Percentiles rank a stretch among this genome's conserved stretches.
phyloP scores from a whole-genome alignment of 1,284 basidiomycete genomes.

The Athelia sp. region DNA sequence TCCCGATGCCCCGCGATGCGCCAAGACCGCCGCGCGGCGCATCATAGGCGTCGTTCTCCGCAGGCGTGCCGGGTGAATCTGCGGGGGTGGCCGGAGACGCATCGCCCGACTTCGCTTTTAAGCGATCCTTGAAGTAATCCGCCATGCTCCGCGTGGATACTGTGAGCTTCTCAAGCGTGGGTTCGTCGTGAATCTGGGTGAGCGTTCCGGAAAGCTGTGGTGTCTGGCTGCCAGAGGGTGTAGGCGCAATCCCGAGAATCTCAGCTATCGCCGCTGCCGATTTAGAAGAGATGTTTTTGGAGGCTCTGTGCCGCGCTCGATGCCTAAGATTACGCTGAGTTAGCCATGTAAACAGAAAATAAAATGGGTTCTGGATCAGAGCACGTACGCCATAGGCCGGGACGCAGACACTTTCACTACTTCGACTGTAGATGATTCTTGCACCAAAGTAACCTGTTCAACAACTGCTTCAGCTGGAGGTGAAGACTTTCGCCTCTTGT shows the following conservation, averaged over 20 bases:
- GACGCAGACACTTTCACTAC: conserved; percentile 10
- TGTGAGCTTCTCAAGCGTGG: conserved; percentile 42
- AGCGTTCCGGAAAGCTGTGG: conserved; percentile 28
- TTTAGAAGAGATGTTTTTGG: conserved; percentile 63
- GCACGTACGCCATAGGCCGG: conserved; percentile 33
- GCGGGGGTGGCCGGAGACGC: too few relatives aligned
- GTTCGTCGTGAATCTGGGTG: conserved; percentile 27
- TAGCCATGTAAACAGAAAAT: conserved; percentile 3
- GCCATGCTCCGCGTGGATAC: conserved; percentile 58
- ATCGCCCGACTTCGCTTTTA: conserved; percentile 32
- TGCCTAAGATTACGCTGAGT: conserved; percentile 39
- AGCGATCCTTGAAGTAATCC: conserved; percentile 69
- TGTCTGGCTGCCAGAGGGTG: conserved; percentile 26
- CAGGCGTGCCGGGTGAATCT: conserved; percentile 1
- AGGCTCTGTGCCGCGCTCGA: conserved; percentile 67
- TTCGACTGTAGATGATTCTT: conserved; percentile 1
- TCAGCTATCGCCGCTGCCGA: conserved; percentile 68
- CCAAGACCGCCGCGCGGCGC: conserved; percentile 33
- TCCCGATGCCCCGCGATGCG: conserved; percentile 17
- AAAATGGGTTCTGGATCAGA: not conserved
- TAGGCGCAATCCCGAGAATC: conserved; percentile 67
- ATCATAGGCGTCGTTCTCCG: conserved; percentile 15
- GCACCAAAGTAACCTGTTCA: too few relatives aligned
- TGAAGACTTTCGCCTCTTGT: conserved; percentile 19
- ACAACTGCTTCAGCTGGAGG: conserved; percentile 6